A percentile compares a stretch with the other conserved stretches of the same genome.
Evolutionary conservation across 495 filamentous ascomycete genomes (phyloP).

Genomic region (Chlorociboria aeruginascens): DNA sequence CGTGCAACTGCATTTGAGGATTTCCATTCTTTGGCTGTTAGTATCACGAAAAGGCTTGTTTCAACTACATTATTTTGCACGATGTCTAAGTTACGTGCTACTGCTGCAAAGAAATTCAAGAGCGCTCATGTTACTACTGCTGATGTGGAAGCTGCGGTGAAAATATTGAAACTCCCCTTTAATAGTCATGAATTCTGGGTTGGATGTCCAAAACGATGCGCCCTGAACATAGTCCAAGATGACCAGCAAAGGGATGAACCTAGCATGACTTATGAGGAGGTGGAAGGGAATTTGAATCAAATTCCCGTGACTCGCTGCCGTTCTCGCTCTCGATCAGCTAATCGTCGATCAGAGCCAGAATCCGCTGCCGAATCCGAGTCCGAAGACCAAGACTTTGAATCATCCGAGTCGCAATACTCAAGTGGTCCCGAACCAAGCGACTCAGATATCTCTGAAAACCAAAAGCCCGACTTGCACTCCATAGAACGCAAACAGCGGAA

Average conservation of each 20-base stretch:
- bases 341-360: neutral
- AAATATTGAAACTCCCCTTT: constrained; percentile 37
- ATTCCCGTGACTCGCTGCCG: neutral
- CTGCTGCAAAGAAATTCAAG: constrained; percentile 24
- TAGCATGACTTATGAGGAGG: constrained; percentile 12
- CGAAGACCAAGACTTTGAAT: too few species aligned
- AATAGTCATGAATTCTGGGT: constrained; percentile 45
- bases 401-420: too few species aligned
- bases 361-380: too few species aligned
- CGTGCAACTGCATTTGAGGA: constrained; percentile 56
- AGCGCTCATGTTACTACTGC: constrained; percentile 31
- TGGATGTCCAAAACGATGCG: constrained; percentile 44
- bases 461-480: neutral
- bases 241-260: neutral
- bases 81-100: constrained; percentile 40
- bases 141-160: constrained; percentile 57
- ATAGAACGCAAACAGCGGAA: neutral
- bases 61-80: constrained; percentile 55
- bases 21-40: constrained; percentile 55
- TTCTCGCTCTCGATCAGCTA: constrained; percentile 1
- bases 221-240: constrained; percentile 38
- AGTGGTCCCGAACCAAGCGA: neutral
- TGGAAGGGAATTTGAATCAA: constrained; percentile 2
- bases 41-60: constrained; percentile 56
- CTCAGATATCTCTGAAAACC: neutral